Conservation (phyloP, 345 rosid genomes). For the Dimocarpus longan region DNA sequence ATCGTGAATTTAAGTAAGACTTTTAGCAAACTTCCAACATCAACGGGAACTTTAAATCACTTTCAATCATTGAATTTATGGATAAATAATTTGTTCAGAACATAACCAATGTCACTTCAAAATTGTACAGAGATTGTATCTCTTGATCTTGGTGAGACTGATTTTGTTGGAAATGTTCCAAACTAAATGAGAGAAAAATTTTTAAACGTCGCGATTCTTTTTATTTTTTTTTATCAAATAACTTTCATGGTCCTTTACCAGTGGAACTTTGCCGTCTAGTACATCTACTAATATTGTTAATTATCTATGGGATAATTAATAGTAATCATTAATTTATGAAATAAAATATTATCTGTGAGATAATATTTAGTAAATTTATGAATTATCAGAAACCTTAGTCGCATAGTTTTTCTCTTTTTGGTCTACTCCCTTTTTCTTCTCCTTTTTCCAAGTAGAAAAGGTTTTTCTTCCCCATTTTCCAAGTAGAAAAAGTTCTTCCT, state of each 20-base stretch:
- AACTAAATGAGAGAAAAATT: background rate
- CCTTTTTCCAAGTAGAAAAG: too few relatives aligned
- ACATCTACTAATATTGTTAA: background rate
- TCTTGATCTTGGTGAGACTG: background rate
- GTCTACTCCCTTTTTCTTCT: too few relatives aligned
- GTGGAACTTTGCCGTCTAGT: background rate
- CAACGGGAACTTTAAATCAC: background rate
- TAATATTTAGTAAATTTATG: too few relatives aligned
- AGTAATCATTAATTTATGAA: too few relatives aligned
- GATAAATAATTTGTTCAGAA: background rate
- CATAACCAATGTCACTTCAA: background rate
- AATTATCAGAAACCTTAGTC: too few relatives aligned
- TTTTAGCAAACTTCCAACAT: background rate
- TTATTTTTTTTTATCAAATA: conserved; percentile 19
- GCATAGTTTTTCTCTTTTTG: too few relatives aligned
- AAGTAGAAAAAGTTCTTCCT: too few relatives aligned
- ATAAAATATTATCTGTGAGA: too few relatives aligned
- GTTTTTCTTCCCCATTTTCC: too few relatives aligned
- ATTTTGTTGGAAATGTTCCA: background rate
- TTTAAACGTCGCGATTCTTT: background rate
- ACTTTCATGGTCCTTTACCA: conserved; percentile 28
- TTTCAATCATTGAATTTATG: background rate
- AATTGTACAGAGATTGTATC: background rate
- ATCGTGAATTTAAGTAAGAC: background rate
- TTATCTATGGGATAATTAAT: too few relatives aligned